These are phyloP conservation scores for Guadua angustifolia DNA, from an alignment of 176 grass and related monocot genomes.

Conservation along the genomic window DNA sequence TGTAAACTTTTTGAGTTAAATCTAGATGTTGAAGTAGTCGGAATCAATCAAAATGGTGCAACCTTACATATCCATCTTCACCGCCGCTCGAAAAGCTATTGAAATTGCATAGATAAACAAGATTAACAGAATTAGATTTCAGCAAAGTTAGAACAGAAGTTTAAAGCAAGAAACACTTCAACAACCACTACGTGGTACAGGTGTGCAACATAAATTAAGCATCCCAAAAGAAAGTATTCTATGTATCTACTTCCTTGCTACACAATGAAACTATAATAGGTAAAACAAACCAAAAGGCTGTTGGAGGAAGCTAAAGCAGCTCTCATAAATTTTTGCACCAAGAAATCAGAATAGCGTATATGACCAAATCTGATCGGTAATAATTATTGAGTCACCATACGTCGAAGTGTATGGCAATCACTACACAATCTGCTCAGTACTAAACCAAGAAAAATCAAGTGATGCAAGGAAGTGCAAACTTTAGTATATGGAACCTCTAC, in stretches of 20 bases:
- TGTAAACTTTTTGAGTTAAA: constrained; percentile 36
- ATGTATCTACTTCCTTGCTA: background rate
- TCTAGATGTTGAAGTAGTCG: constrained; percentile 83
- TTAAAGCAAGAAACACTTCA: background rate
- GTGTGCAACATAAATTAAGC: background rate
- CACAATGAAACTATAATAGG: background rate
- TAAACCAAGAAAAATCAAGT: background rate
- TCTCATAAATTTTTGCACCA: constrained; percentile 23
- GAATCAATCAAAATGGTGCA: constrained; percentile 92
- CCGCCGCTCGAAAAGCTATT: constrained; percentile 81
- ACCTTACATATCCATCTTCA: constrained; percentile 92
- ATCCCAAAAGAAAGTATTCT: background rate
- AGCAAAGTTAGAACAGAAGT: background rate
- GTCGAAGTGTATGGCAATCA: background rate
- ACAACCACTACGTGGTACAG: background rate
- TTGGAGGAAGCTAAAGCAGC: background rate
- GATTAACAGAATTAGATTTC: background rate
- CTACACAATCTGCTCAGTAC: background rate
- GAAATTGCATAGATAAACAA: constrained; percentile 4
- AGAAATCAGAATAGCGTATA: constrained; percentile 45
- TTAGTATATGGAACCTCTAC: background rate
- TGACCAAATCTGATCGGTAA: too few relatives aligned
- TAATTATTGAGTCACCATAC: too few relatives aligned
- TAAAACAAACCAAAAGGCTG: background rate
- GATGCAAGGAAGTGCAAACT: background rate